Conservation (phyloP, 441 rosid genomes). For the Cnidoscolus chayamansa region DNA sequence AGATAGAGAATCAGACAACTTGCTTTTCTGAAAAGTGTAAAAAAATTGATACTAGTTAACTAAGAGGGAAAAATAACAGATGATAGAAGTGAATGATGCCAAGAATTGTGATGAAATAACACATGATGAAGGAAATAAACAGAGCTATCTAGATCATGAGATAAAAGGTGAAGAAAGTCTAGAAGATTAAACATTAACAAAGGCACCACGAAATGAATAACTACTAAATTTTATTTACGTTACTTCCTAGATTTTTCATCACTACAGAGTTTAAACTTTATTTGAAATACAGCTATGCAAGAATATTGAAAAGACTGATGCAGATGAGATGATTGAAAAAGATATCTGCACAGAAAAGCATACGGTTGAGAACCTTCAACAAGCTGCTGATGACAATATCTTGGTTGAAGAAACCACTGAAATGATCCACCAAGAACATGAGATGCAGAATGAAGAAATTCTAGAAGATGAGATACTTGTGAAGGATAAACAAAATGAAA, state of each 20-base stretch:
- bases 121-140: too few species aligned
- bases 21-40: neutral
- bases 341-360: conserved; percentile 23
- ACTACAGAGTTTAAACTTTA: conserved; percentile 4
- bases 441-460: conserved; percentile 30
- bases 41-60: too few species aligned
- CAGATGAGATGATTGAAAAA: conserved; percentile 21
- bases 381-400: conserved; percentile 17
- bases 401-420: conserved; percentile 24
- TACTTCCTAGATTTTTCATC: neutral
- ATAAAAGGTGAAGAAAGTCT: neutral
- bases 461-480: neutral
- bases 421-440: conserved; percentile 26
- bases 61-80: too few species aligned
- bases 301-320: conserved; percentile 19
- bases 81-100: too few species aligned
- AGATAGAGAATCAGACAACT: conserved; percentile 11
- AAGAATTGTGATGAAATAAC: too few species aligned
- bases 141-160: too few species aligned
- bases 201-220: neutral
- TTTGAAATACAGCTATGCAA: conserved; percentile 23
- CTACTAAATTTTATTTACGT: neutral
- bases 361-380: conserved; percentile 20
- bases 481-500: conserved; percentile 13
- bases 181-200: conserved; percentile 23